phyloP scores from a whole-genome alignment of 2,329 filamentous ascomycete species.

The Ophiostoma pallidulum region DNA sequence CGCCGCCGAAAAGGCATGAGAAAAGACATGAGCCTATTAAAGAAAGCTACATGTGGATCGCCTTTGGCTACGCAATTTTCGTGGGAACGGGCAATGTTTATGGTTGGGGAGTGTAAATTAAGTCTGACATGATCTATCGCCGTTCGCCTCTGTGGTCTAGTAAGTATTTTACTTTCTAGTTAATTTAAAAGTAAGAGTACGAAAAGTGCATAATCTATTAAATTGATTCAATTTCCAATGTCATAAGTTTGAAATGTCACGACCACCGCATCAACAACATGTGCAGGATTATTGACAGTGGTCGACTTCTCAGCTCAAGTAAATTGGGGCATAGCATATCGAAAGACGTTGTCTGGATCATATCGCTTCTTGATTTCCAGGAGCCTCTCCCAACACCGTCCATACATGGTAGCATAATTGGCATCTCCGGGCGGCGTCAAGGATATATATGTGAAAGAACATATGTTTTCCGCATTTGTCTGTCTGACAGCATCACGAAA shows the following conservation, averaged over 20 bases:
- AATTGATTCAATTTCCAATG: too few species aligned
- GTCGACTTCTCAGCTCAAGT: too few species aligned
- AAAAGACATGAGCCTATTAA: too few species aligned
- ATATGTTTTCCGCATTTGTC: neutral
- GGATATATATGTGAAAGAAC: neutral
- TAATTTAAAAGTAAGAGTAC: too few species aligned
- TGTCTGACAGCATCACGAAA: neutral
- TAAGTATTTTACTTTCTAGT: too few species aligned
- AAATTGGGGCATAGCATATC: constrained; percentile 19
- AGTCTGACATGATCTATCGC: neutral
- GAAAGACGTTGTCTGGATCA: constrained; percentile 22
- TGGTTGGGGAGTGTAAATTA: neutral
- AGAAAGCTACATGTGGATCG: neutral
- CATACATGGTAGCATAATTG: neutral
- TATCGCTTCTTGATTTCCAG: neutral
- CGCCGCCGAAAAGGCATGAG: neutral
- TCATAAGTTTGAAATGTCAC: too few species aligned
- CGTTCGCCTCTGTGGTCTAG: too few species aligned
- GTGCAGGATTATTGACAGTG: too few species aligned
- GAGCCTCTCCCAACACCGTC: neutral
- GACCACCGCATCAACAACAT: too few species aligned
- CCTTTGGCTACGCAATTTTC: neutral
- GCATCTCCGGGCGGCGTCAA: neutral
- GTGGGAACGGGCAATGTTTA: neutral
- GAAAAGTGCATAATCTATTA: too few species aligned